Base-by-base conservation (phyloP, 2,329 filamentous ascomycete genomes). In the Penicillium sclerotigenum region DNA sequence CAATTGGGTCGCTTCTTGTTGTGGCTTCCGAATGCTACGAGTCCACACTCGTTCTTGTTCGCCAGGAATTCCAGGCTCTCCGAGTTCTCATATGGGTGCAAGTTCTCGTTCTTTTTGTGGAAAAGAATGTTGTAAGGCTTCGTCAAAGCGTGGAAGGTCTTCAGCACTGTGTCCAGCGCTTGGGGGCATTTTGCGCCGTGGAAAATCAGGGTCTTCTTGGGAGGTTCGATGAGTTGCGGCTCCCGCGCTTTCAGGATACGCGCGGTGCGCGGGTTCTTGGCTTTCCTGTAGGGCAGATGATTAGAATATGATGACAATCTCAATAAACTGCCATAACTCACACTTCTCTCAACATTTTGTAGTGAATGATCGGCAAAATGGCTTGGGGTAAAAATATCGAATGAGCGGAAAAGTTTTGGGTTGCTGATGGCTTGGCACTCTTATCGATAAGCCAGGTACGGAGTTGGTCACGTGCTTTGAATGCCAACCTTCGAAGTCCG, bases 1-100 rank as follows among this genome's bases (percentile, higher is more conserved):
- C 87, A 87, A 75, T 99, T 91, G 5, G 92, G 92, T n/a, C 94
- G 83, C 82, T 97, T 99, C 83, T 97, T 99, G 74, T 84, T 90
- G 75, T 87, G 88, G 73, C 84, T 87, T 50, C 87, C 92, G 68
- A 96, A 96, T 63, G 94, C 83, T 63, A 97, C 82, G 46, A 97
- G 80, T 43, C 87, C 89, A 68, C 90, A 87, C 74, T 99, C 94
- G 77, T 99, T 99, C 80, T 97, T 99, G 72, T 92, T 87, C 60
- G 88, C 88, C 80, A 99, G 92, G 80, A 99, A 99, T 77, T 97
- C 91, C 64, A 97, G 83, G 51, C 89, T 93, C 28, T 87, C 81
- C 61, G 89, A 79, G 73, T 95, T 91, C 75, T 97, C 93, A 75
- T 99, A 99, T 2, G 94, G 94, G 75, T 94, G 91, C 67, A 96